Base-by-base conservation (phyloP, 1,284 basidiomycete species). In the Mycosarcoma maydis region DNA sequence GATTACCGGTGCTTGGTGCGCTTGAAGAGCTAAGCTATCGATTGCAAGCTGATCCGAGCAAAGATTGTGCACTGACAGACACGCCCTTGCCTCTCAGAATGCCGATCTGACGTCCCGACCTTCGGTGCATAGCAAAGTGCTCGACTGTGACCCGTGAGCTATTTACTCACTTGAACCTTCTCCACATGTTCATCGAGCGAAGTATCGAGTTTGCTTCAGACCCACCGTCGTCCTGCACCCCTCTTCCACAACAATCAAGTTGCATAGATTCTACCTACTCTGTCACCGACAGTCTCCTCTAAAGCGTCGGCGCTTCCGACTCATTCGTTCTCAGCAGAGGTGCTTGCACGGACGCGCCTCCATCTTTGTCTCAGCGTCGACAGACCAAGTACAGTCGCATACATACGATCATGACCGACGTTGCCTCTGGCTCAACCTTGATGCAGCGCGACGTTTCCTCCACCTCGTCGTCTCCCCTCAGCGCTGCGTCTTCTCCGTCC, bases 401-500 rank as follows among this genome's bases (percentile, higher is more conserved):
- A 6, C 3, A 16, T 17, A 6, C 44, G 8, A 39, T 16, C 32
- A 52, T 54, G 50, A 32, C 41, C 23, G 42, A 54, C 37, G 16
- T 50, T 32, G 38, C 24, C 16, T 46, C 50, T 16, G 42, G 33
- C 24, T 30, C 50, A 11, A 19, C 40, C 4, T n/a, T 38, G 8
- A 65, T 58, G 61, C 50, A 65, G 13, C 61, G 61, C 37, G 24
- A 36, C 29, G 20, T 44, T 17, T 58, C 61, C 2, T 57, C 46
- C 20, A 24, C 38, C 27, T 58, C 61, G 2, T 47, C 53, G 0
- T 23, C 45, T 2, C 62, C 51, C 2, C 46, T 42, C 36, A 67
- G 64, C 37, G 53, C 52, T n/a, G 32, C 43, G 11, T 67, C 64
- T 10, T 67, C 64, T 2, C 62, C 62, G 1, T 55, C 48, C 34